phyloP scores from a whole-genome alignment of 2,329 filamentous ascomycete genomes.

The Stemphylium vesicarium region DNA sequence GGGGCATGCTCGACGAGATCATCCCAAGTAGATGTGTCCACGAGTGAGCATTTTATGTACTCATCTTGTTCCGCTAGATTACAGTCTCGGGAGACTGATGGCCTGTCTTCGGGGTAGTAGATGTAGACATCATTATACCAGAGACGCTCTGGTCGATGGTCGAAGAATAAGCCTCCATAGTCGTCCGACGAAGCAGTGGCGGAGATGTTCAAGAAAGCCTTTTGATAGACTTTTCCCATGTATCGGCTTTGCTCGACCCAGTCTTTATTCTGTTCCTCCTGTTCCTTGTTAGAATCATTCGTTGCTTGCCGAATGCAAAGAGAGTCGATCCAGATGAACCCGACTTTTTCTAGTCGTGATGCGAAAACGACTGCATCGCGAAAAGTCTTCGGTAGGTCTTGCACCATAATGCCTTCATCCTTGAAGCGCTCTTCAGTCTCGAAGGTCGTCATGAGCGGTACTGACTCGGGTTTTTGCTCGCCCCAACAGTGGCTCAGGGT shows the following conservation, averaged over 20 bases:
- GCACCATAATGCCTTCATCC: slow-evolving; percentile 8
- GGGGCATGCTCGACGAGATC: slow-evolving; percentile 19
- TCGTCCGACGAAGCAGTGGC: slow-evolving; percentile 26
- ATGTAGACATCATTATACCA: slow-evolving; percentile 22
- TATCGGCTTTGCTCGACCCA: slow-evolving; percentile 22
- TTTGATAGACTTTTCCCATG: slow-evolving; percentile 24
- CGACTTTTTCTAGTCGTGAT: slow-evolving; percentile 5
- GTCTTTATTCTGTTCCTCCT: slow-evolving; percentile 11
- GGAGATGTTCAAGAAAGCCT: slow-evolving; percentile 32
- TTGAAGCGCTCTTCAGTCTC: slow-evolving; percentile 1
- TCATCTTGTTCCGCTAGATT: background rate
- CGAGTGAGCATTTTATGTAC: slow-evolving; percentile 8
- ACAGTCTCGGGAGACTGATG: background rate
- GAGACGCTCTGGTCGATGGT: background rate
- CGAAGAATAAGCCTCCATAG: slow-evolving; percentile 21
- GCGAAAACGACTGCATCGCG: slow-evolving; percentile 18
- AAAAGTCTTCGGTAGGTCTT: slow-evolving; percentile 17
- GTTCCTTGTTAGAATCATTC: background rate
- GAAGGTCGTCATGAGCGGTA: slow-evolving; percentile 2
- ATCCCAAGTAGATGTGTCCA: slow-evolving; percentile 20
- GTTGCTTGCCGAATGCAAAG: slow-evolving; percentile 13
- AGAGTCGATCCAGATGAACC: slow-evolving; percentile 25
- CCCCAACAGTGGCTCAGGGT: slow-evolving; percentile 25
- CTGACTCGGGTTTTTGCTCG: background rate
- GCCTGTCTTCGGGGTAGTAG: background rate